These are phyloP conservation scores for Phlyctochytrium bullatum DNA, from an alignment of 192 early-diverging fungal species.

Conservation along the genomic window DNA sequence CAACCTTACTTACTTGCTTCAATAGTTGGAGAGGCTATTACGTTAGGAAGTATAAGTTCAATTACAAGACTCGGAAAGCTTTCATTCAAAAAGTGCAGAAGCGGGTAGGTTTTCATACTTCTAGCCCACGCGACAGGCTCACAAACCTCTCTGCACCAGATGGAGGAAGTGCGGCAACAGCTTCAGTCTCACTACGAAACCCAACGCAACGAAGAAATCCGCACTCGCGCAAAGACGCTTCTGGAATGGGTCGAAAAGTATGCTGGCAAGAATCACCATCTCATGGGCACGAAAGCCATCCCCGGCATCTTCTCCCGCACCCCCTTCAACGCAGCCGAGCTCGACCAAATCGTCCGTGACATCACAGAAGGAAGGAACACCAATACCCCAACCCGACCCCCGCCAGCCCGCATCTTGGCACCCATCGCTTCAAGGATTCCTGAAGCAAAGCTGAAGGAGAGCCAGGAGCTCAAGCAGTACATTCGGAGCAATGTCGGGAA, in stretches of 20 bases:
- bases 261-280: slow-evolving; percentile 42
- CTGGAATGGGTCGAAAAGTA: slow-evolving; percentile 15
- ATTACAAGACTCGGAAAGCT: slow-evolving; percentile 38
- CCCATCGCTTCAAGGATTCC: slow-evolving; percentile 28
- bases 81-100: slow-evolving; percentile 24
- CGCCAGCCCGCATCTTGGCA: background rate
- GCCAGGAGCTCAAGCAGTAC: slow-evolving; percentile 33
- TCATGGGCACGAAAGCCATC: slow-evolving; percentile 41
- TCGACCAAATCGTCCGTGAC: background rate
- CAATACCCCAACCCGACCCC: background rate
- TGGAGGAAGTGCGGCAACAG: slow-evolving; percentile 30
- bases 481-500: slow-evolving; percentile 29
- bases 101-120: no score
- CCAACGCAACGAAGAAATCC: slow-evolving; percentile 6
- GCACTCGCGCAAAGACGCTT: slow-evolving; percentile 7
- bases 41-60: slow-evolving; percentile 37
- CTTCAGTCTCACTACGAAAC: slow-evolving; percentile 10
- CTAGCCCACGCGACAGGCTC: no score
- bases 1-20: background rate
- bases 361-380: background rate
- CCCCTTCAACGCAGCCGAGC: background rate
- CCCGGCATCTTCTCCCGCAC: slow-evolving; percentile 36
- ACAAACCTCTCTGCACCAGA: no score
- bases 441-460: slow-evolving; percentile 35
- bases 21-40: slow-evolving; percentile 44